phyloP scores from a whole-genome alignment of 2,329 filamentous ascomycete genomes.

The Talaromyces sp. region DNA sequence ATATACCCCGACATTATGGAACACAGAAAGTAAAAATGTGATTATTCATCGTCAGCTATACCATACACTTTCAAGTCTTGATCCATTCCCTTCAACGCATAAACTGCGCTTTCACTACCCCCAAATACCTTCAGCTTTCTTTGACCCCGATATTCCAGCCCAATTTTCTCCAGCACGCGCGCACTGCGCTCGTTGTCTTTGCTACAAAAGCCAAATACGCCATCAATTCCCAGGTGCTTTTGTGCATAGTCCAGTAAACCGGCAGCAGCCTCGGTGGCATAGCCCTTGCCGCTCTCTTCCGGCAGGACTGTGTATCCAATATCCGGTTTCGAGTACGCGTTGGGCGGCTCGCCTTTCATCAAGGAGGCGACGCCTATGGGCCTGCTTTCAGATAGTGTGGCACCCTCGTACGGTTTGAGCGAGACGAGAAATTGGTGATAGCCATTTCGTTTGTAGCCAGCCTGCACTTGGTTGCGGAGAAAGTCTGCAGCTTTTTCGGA shows the following conservation, averaged over 20 bases:
- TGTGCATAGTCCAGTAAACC: slow-evolving; percentile 16
- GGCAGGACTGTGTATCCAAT: slow-evolving; percentile 20
- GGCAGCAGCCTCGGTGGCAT: slow-evolving; percentile 19
- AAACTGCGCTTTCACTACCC: slow-evolving; percentile 13
- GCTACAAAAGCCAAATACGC: slow-evolving; percentile 18
- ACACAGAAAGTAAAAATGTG: too few species aligned
- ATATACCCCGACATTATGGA: too few species aligned
- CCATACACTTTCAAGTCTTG: slow-evolving; percentile 15
- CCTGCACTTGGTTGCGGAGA: slow-evolving; percentile 1
- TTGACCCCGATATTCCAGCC: slow-evolving; percentile 17
- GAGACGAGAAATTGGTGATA: slow-evolving; percentile 9
- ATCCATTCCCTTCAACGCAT: slow-evolving; percentile 13
- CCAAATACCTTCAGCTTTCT: slow-evolving; percentile 15
- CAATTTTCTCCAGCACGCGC: slow-evolving; percentile 18
- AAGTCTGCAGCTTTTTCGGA: slow-evolving; percentile 5
- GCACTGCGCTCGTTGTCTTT: slow-evolving; percentile 14
- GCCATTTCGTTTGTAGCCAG: slow-evolving; percentile 8
- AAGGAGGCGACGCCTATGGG: slow-evolving; percentile 16
- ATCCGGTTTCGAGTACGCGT: slow-evolving; percentile 14
- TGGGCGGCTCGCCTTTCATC: slow-evolving; percentile 14
- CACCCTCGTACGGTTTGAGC: background rate
- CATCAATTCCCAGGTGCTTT: slow-evolving; percentile 11
- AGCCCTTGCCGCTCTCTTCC: slow-evolving; percentile 20
- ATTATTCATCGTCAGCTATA: slow-evolving; percentile 1
- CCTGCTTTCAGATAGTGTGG: slow-evolving; percentile 5